These are phyloP conservation scores for Stenogyne calaminthoides DNA, from an alignment of 305 asterid species.

Conservation along the genomic window DNA sequence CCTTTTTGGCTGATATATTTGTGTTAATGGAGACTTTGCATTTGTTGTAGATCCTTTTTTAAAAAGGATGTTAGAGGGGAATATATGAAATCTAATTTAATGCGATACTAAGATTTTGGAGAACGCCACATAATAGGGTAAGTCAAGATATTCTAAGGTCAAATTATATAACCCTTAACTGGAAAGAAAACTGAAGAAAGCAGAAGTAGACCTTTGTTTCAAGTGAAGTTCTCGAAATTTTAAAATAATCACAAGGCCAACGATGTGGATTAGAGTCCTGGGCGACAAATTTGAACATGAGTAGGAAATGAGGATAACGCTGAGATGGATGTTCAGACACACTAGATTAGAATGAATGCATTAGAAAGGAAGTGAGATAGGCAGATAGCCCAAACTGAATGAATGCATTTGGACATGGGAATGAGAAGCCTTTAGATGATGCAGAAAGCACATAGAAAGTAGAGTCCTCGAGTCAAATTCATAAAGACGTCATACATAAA, in stretches of 20 bases:
- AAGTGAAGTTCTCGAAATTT: not conserved
- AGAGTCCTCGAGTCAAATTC: not conserved
- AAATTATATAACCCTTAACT: not conserved
- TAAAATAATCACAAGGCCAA: not conserved
- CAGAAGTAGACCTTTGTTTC: not conserved
- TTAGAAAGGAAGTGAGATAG: not conserved
- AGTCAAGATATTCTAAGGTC: slow-evolving; percentile 1
- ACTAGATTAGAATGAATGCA: not conserved
- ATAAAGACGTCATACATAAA: not conserved
- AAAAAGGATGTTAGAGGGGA: slow-evolving; percentile 13
- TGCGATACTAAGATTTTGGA: not conserved
- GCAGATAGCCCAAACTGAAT: not conserved
- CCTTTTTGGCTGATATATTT: not conserved
- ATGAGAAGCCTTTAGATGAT: not conserved
- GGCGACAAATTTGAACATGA: not conserved
- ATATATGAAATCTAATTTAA: not conserved
- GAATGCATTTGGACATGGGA: not conserved
- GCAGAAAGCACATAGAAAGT: not conserved
- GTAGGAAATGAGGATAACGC: not conserved
- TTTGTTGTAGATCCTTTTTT: slow-evolving; percentile 10
- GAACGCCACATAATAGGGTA: not conserved
- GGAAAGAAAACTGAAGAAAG: not conserved
- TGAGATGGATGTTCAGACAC: not conserved
- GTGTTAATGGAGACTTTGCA: not conserved
- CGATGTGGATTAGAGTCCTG: not conserved